A percentile compares a stretch with the other conserved stretches of the same genome.
These are phyloP conservation scores for Dalbergia cultrata DNA, from an alignment of 306 rosid species.

Conservation along the genomic window DNA sequence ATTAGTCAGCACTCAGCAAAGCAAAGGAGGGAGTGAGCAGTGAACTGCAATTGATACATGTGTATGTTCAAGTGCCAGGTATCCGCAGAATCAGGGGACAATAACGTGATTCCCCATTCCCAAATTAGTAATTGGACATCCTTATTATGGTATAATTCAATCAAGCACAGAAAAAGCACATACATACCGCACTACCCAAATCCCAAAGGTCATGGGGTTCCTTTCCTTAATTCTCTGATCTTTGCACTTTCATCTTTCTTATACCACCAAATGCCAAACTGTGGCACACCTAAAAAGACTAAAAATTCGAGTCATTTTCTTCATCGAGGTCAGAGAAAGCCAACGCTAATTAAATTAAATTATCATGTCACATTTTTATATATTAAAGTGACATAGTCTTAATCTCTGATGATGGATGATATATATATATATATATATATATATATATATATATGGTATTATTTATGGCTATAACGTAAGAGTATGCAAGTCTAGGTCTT, in stretches of 20 bases:
- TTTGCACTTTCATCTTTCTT: constrained; percentile 23
- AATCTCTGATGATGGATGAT: neutral
- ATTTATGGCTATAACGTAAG: constrained; percentile 36
- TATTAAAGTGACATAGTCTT: constrained; percentile 9
- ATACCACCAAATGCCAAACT: constrained; percentile 39
- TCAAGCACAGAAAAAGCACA: constrained; percentile 30
- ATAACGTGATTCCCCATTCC: constrained; percentile 23
- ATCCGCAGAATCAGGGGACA: constrained; percentile 19
- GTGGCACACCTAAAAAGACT: constrained; percentile 40
- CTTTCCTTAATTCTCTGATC: constrained; percentile 23
- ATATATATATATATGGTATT: constrained; percentile 37
- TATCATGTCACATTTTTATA: constrained; percentile 49
- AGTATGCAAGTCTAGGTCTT: constrained; percentile 32
- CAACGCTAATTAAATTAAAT: constrained; percentile 43
- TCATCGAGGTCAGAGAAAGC: constrained; percentile 45
- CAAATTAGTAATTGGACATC: constrained; percentile 42
- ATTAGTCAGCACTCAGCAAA: neutral
- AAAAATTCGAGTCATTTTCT: constrained; percentile 26
- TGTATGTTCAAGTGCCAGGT: constrained; percentile 14
- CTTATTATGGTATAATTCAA: constrained; percentile 36
- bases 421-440: too few species aligned
- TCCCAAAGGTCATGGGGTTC: constrained; percentile 25
- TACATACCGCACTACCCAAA: constrained; percentile 28
- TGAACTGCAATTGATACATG: neutral
- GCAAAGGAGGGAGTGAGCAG: neutral